Evolutionary conservation across 805 yeast species (phyloP).

Genomic region (Yarrowia keelungensis): DNA sequence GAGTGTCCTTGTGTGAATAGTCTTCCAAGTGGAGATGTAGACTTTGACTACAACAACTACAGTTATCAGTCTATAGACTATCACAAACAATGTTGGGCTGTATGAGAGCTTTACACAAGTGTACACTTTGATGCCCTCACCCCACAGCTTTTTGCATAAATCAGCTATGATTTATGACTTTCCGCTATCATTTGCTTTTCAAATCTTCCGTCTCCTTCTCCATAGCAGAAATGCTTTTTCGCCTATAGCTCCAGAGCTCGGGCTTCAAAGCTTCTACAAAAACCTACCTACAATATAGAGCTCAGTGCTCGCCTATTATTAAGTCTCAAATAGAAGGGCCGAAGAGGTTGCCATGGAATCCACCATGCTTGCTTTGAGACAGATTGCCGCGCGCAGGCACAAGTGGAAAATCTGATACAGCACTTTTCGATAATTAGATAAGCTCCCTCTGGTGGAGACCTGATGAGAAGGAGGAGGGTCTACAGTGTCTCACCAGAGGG

Average conservation of each 20-base stretch:
- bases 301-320: background rate
- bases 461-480: background rate
- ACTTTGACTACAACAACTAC: no score
- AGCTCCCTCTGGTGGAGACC: background rate
- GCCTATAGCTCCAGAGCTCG: no score
- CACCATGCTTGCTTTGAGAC: background rate
- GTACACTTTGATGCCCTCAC: no score
- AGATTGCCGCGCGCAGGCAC: background rate
- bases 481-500: background rate
- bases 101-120: no score
- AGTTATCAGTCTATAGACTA: no score
- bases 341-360: background rate
- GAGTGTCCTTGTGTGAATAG: background rate
- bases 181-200: no score
- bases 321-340: background rate
- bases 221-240: no score
- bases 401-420: background rate
- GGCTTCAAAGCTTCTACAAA: no score
- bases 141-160: no score
- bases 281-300: background rate
- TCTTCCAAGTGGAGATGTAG: background rate
- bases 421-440: background rate
- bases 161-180: no score
- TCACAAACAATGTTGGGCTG: no score
- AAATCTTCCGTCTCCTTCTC: no score